A percentile compares a stretch with the other conserved stretches of the same genome.
These are phyloP conservation scores for Arabidopsis arenosa DNA, from an alignment of 345 rosid species.

Conservation along the genomic window DNA sequence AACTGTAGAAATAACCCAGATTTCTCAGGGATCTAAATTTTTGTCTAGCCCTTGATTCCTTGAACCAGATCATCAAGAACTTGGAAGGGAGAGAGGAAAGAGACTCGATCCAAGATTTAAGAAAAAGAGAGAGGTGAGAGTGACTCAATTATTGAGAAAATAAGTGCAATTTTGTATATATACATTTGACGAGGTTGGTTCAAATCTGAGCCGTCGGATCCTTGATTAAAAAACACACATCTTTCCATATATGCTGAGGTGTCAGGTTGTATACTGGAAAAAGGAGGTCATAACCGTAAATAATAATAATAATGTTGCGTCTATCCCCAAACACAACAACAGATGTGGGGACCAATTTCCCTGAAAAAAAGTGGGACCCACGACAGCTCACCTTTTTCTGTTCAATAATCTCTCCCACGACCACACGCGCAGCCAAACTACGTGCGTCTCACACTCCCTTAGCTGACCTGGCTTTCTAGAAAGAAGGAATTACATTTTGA, in stretches of 20 bases:
- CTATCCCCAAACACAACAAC: constrained; percentile 34
- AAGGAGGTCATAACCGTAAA: constrained; percentile 11
- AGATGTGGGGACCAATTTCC: constrained; percentile 31
- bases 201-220: constrained; percentile 28
- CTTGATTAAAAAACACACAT: no score
- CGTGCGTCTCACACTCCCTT: constrained; percentile 32
- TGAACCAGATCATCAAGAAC: neutral
- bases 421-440: constrained; percentile 22
- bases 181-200: constrained; percentile 17
- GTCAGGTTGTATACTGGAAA: constrained; percentile 8
- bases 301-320: constrained; percentile 23
- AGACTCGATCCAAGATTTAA: constrained; percentile 18
- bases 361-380: constrained; percentile 28
- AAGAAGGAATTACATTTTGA: no score
- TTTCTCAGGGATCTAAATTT: neutral
- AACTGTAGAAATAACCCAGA: no score
- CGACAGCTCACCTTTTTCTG: constrained; percentile 37
- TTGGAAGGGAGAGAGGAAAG: neutral
- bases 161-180: constrained; percentile 9
- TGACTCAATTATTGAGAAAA: constrained; percentile 27
- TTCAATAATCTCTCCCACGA: neutral
- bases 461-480: constrained; percentile 17
- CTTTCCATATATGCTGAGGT: neutral
- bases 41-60: neutral
- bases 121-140: constrained; percentile 12